These are phyloP conservation scores for Globisporangium barbulae DNA, from an alignment of 352 stramenopile genomes.

Conservation along the genomic window DNA sequence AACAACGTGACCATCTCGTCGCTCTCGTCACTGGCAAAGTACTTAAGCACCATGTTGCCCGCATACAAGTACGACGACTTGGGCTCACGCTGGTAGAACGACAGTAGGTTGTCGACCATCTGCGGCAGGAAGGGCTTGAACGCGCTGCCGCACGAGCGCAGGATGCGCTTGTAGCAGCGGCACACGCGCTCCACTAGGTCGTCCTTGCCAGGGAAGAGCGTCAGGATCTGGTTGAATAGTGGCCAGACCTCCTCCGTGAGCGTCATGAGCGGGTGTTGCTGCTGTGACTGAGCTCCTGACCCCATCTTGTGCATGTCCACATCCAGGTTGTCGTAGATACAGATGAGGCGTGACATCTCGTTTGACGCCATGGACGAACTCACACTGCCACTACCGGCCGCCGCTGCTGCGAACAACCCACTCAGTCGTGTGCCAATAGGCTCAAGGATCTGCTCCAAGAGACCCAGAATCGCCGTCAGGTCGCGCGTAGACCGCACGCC, in stretches of 20 bases:
- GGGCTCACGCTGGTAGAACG: conserved; percentile 71
- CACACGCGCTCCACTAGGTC: conserved; percentile 83
- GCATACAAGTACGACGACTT: conserved; percentile 86
- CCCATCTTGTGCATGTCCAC: conserved; percentile 29
- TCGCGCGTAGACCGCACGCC: conserved; percentile 56
- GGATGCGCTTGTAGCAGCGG: conserved; percentile 85
- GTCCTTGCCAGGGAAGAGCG: conserved; percentile 68
- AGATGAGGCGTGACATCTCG: conserved; percentile 79
- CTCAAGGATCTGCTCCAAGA: conserved; percentile 69
- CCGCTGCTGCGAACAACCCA: conserved; percentile 35
- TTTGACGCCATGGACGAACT: conserved; percentile 41
- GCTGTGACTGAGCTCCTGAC: neutral
- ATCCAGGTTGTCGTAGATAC: conserved; percentile 77
- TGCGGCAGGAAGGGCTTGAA: conserved; percentile 70
- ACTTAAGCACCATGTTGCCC: conserved; percentile 82
- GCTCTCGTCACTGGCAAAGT: conserved; percentile 38
- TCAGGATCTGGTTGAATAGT: conserved; percentile 74
- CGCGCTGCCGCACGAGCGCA: conserved; percentile 56
- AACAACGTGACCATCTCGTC: conserved; percentile 45
- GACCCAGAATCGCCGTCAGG: conserved; percentile 30
- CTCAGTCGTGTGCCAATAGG: conserved; percentile 56
- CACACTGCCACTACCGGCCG: conserved; percentile 24
- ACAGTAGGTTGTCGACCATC: conserved; percentile 74
- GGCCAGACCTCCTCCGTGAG: conserved; percentile 80
- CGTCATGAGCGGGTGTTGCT: conserved; percentile 49